Base-by-base conservation (phyloP, 306 rosid genomes). In the Ormosia semicastrata region DNA sequence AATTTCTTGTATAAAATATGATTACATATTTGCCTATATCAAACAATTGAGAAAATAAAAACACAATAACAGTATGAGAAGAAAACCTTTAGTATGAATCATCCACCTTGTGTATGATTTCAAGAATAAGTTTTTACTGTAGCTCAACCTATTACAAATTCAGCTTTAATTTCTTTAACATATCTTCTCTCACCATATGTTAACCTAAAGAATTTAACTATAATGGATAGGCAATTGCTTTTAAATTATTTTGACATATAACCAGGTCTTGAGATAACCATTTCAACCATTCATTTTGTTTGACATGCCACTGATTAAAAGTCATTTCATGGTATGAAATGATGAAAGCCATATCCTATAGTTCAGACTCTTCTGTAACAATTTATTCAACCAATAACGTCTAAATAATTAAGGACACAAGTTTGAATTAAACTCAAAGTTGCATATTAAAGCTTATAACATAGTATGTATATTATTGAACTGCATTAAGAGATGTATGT, bases 101-200 rank as follows among this genome's bases (percentile, higher is more conserved):
- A 74, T 15, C 76, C 71, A 67, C 73, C 69, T 75, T 52, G 66
- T 73, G 65, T 36, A 62, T 37, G 53, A 67, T 58, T 67, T 52
- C 47, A 62, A 53, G 62, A 7, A 41, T 41, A 41, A 6, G 46
- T 41, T 41, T 41, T 7, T 5, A 41, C n/a, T n/a, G 10, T 41
- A 7, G 8, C 9, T 41, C n/a, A n/a, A n/a, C n/a, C n/a, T n/a
- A n/a, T n/a, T n/a, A n/a, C n/a, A n/a, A n/a, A n/a, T n/a, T n/a
- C n/a, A n/a, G n/a, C n/a, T n/a, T n/a, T n/a, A n/a, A n/a, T n/a
- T n/a, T n/a, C n/a, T n/a, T n/a, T n/a, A n/a, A 41, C 8, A 69
- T 18, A 17, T 71, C 5, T 70, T 70, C 59, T 12, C 49, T 59
- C 29, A 67, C 66, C 58, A 17, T 43, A 78, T 73, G 17, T 24